Conservation (phyloP, 768 basidiomycete genomes). For the Calocybe indica region DNA sequence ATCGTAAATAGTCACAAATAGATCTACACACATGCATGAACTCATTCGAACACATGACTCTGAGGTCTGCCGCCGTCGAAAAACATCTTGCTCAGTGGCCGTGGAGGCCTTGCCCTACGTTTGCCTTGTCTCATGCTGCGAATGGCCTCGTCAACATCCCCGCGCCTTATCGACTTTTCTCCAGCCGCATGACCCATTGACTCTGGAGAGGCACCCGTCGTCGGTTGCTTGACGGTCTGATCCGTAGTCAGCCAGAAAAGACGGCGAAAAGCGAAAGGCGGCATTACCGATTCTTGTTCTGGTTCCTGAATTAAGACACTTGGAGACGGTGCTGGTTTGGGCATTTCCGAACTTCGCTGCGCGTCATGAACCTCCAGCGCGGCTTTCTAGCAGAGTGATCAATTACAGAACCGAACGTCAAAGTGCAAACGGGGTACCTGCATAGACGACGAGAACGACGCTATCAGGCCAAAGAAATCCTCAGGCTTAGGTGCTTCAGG, state of each 20-base stretch:
- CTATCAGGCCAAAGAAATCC: constrained; percentile 72
- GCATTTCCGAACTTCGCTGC: constrained; percentile 25
- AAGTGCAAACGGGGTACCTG: constrained; percentile 35
- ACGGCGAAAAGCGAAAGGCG: constrained; percentile 3
- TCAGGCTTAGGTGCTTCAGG: constrained; percentile 69
- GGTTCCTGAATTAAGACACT: constrained; percentile 7
- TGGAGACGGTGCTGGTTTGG: constrained; percentile 15
- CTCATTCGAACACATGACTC: constrained; percentile 26
- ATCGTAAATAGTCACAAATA: neutral
- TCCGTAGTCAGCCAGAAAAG: constrained; percentile 37
- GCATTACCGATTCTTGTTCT: neutral
- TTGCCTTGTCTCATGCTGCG: constrained; percentile 71
- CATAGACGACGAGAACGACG: constrained; percentile 69
- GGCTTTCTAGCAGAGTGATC: constrained; percentile 49
- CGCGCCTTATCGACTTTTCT: constrained; percentile 58
- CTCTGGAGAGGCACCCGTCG: constrained; percentile 24
- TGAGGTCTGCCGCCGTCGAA: constrained; percentile 43
- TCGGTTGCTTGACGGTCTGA: constrained; percentile 14
- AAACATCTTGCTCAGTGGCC: constrained; percentile 77
- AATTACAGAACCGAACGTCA: neutral
- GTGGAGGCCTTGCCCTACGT: constrained; percentile 39
- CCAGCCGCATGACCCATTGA: constrained; percentile 38
- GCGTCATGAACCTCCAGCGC: constrained; percentile 59
- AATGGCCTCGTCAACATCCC: constrained; percentile 81
- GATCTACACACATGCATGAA: neutral